Conservation (phyloP, 1,284 basidiomycete species). For the Moesziomyces sp. region DNA sequence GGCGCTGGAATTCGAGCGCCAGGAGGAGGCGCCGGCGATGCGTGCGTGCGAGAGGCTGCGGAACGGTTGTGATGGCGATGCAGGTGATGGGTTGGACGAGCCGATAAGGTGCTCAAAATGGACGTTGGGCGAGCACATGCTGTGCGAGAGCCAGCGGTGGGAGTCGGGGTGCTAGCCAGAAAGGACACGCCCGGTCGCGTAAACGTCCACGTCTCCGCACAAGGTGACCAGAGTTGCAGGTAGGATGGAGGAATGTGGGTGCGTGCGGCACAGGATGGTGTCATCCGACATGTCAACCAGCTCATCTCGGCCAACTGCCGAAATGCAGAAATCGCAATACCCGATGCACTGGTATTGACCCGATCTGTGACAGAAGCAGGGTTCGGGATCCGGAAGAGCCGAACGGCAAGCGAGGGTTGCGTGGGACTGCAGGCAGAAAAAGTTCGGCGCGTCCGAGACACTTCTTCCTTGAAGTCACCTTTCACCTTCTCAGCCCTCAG, state of each 20-base stretch:
- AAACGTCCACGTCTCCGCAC: no score
- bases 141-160: neutral
- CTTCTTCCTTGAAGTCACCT: no score
- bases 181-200: no score
- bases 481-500: no score
- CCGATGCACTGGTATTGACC: slow-evolving; percentile 13
- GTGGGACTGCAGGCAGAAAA: no score
- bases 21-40: slow-evolving; percentile 2
- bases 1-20: neutral
- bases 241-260: neutral
- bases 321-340: slow-evolving; percentile 5
- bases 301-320: slow-evolving; percentile 10
- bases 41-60: slow-evolving; percentile 18
- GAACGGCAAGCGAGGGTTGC: no score
- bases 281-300: slow-evolving; percentile 23
- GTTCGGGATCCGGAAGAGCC: no score
- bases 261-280: slow-evolving; percentile 15
- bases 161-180: no score
- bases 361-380: neutral
- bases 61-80: slow-evolving; percentile 11
- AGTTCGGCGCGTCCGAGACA: no score
- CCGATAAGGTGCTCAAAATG: slow-evolving; percentile 37
- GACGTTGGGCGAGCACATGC: slow-evolving; percentile 55
- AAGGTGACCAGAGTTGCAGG: no score
- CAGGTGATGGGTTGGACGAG: slow-evolving; percentile 12